Base-by-base conservation (phyloP, 345 rosid species). In the Brassica juncea region DNA sequence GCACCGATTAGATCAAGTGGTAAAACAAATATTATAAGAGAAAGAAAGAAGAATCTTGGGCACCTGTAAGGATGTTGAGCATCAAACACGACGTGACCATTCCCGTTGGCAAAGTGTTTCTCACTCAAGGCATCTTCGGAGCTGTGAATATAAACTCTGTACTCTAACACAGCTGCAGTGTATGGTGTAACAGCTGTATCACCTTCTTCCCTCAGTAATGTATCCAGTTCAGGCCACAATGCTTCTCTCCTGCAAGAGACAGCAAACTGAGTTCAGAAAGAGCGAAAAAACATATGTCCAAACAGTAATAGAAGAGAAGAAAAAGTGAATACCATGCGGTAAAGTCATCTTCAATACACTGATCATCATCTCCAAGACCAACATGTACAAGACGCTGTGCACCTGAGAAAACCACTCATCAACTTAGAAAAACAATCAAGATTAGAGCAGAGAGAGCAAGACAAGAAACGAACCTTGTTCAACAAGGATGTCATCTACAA, bases 31-130 rank as follows among this genome's bases (percentile, higher is more conserved):
- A 68, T n/a, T 31, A 25, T n/a, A 57, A 2, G 8, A 1, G 2
- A 68, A 70, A 21, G 8, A n/a, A 21, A 64, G 52, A 21, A 80
- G 15, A 3, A 63, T 31, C 30, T 64, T 79, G 70, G 28, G n/a
- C 78, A 92, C 99, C 89, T 91, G 95, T 90, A 92, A 54, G 98
- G 99, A 84, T 96, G 98, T 32, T 96, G 99, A 72, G 92, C 90
- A 86, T 96, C 99, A 77, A 85, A 81, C 76, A 82, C 84, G 27
- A 87, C 68, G 72, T 90, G 88, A 31, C 98, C 99, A 85, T 93
- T 96, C 30, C 94, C 90, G 69, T 81, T 82, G 57, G 89, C 85
- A 85, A 89, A 77, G 85, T 65, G 85, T 31, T 87, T 87, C 32
- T 86, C 88, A 81, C 80, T 84, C 23, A 67, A 1, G 49, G 86